Conservation (phyloP, 2,329 filamentous ascomycete species). For the Xylaria sp. region DNA sequence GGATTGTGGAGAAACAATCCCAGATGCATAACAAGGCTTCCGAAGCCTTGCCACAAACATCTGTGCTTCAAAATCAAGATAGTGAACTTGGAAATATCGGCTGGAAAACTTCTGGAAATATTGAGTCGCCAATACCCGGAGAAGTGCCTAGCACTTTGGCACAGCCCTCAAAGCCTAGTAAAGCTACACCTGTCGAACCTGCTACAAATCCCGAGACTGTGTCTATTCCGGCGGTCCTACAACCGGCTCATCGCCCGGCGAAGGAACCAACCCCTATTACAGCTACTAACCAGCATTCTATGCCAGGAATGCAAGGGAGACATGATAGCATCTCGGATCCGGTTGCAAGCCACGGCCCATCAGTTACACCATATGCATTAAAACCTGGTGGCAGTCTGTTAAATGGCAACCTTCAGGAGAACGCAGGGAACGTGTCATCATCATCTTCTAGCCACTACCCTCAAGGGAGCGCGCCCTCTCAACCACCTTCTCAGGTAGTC, state of each 20-base stretch:
- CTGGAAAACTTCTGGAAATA: constrained; percentile 30
- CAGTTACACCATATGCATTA: constrained; percentile 26
- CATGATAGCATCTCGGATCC: constrained; percentile 31
- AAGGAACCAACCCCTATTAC: constrained; percentile 6
- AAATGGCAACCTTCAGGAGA: constrained; percentile 4
- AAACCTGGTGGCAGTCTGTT: constrained; percentile 28
- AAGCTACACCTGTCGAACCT: constrained; percentile 7
- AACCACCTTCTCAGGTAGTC: not conserved
- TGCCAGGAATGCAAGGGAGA: constrained; percentile 31
- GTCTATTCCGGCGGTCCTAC: constrained; percentile 25
- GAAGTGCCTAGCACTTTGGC: constrained; percentile 26
- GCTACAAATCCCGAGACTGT: constrained; percentile 5
- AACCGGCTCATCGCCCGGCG: constrained; percentile 22
- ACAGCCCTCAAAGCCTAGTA: constrained; percentile 28
- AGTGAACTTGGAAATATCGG: constrained; percentile 33
- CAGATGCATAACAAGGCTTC: constrained; percentile 19
- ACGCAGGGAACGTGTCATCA: not conserved
- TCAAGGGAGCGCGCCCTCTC: not conserved
- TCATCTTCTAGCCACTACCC: not conserved
- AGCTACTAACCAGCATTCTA: constrained; percentile 5
- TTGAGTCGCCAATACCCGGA: constrained; percentile 8
- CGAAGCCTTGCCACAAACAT: constrained; percentile 29
- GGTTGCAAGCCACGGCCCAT: constrained; percentile 4
- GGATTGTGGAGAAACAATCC: constrained; percentile 5
- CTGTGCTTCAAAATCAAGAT: constrained; percentile 38